Conservation (phyloP, 1,284 basidiomycete species). For the Ustilago trichophora region DNA sequence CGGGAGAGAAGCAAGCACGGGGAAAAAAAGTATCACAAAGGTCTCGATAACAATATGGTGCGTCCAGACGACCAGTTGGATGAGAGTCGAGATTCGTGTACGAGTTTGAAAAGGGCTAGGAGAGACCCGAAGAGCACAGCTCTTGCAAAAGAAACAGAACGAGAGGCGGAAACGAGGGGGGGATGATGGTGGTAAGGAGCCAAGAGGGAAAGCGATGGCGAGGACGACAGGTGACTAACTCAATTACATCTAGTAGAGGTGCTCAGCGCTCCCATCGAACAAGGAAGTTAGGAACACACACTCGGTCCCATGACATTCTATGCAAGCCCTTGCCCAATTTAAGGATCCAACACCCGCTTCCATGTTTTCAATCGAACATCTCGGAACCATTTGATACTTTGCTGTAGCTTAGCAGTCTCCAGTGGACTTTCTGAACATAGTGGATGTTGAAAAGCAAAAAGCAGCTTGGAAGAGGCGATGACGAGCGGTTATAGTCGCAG, state of each 20-base stretch:
- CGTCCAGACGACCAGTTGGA: constrained; percentile 29
- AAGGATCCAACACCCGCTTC: background rate
- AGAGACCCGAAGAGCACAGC: constrained; percentile 36
- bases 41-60: constrained; percentile 10
- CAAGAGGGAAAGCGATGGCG: constrained; percentile 1
- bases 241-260: no score
- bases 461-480: no score
- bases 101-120: background rate
- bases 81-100: constrained; percentile 22
- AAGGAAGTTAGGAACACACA: constrained; percentile 9
- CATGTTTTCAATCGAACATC: constrained; percentile 1
- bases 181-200: constrained; percentile 25
- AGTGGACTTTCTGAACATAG: background rate
- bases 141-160: constrained; percentile 33
- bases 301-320: constrained; percentile 6
- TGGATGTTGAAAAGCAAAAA: constrained; percentile 28
- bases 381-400: no score
- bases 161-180: background rate
- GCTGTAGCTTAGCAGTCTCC: no score
- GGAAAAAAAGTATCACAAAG: constrained; percentile 1
- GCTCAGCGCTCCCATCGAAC: background rate
- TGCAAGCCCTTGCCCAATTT: constrained; percentile 3
- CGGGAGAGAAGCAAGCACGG: background rate
- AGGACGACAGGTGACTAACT: background rate
- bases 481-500: no score